Base-by-base conservation (phyloP, 2,329 filamentous ascomycete genomes). In the Calonectria ilicicola region DNA sequence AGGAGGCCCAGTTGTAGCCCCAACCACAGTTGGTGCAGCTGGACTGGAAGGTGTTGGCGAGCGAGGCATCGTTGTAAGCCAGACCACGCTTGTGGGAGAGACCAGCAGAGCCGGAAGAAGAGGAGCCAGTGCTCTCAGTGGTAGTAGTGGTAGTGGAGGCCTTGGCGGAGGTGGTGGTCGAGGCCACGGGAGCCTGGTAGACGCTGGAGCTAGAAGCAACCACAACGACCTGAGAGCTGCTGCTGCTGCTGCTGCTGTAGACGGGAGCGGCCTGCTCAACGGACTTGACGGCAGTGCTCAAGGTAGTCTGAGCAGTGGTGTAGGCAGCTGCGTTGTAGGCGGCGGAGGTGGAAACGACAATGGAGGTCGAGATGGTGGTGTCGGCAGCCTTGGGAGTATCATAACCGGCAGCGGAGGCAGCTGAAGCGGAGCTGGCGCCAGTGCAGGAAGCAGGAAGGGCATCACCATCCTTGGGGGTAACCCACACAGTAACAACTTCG, bases 1-100 rank as follows among this genome's bases (percentile, higher is more conserved):
- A 75, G 58, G 87, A 87, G 53, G 84, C 91, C 93, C 93, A 95
- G 89, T 94, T 94, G 88, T 93, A 93, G 60, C 84, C 88, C 91
- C 92, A 94, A 47, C 84, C 83, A 79, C 90, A 87, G 69, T 77
- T 75, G 72, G 88, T 80, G 76, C 82, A 84, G 44, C 60, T 63
- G 44, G 44, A 72, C 73, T 83, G 82, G 81, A 94, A 92, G 74
- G 83, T 78, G 67, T 85, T 83, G 81, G 89, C 87, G 42, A 93
- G 85, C 32, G 76, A 77, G 68, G 87, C 87, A 38, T 90, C 85
- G 83, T 94, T 94, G 89, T 92, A 95, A 64, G 90, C 90, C 63
- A 94, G 83, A 83, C 93, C 93, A 81, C 92, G 91, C 90, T 93
- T 93, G 69, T 56, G 27, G 78, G 79, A 76, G 70, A 82, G 77